A percentile compares a stretch with the other conserved stretches of the same genome.
phyloP scores from a whole-genome alignment of 2,329 filamentous ascomycete species.

The Colletotrichum sojae region DNA sequence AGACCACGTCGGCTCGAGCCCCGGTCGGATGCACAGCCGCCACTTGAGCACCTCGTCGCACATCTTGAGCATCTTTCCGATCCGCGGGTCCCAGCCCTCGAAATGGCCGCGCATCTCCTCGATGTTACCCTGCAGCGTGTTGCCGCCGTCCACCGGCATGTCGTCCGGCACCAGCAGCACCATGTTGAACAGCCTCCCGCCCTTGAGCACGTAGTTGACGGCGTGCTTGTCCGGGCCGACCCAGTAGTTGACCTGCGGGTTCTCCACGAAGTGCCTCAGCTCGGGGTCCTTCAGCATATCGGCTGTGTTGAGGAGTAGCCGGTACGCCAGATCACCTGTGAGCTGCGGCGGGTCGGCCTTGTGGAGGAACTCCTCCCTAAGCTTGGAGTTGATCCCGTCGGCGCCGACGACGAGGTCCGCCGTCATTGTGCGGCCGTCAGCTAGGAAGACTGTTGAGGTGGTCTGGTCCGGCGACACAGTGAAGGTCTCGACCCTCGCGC shows the following conservation, averaged over 20 bases:
- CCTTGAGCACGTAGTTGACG: slow-evolving; percentile 48
- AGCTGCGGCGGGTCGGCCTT: slow-evolving; percentile 41
- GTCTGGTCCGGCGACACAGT: slow-evolving; percentile 24
- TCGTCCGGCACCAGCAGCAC: slow-evolving; percentile 61
- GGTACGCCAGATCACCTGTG: slow-evolving; percentile 49
- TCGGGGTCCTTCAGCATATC: slow-evolving; percentile 46
- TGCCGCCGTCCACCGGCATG: slow-evolving; percentile 47
- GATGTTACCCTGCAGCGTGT: slow-evolving; percentile 62
- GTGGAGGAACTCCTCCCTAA: slow-evolving; percentile 32
- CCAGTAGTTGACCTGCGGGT: slow-evolving; percentile 47
- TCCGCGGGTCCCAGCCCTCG: slow-evolving; percentile 70
- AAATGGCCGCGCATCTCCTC: slow-evolving; percentile 64
- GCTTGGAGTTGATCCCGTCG: slow-evolving; percentile 58
- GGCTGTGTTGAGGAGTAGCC: slow-evolving; percentile 45
- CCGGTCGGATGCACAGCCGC: slow-evolving; percentile 70
- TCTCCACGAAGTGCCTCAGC: slow-evolving; percentile 42
- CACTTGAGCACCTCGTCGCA: slow-evolving; percentile 74
- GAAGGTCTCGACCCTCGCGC: slow-evolving; percentile 35
- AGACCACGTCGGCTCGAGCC: slow-evolving; percentile 66
- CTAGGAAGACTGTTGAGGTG: slow-evolving; percentile 29
- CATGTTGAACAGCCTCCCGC: slow-evolving; percentile 47
- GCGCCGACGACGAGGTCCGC: slow-evolving; percentile 60
- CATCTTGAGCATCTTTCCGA: slow-evolving; percentile 68
- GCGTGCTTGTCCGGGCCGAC: slow-evolving; percentile 47
- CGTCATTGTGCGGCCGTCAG: slow-evolving; percentile 46